Evolutionary conservation across 306 rosid species (phyloP).

Genomic region (apple (Malus domestica)): DNA sequence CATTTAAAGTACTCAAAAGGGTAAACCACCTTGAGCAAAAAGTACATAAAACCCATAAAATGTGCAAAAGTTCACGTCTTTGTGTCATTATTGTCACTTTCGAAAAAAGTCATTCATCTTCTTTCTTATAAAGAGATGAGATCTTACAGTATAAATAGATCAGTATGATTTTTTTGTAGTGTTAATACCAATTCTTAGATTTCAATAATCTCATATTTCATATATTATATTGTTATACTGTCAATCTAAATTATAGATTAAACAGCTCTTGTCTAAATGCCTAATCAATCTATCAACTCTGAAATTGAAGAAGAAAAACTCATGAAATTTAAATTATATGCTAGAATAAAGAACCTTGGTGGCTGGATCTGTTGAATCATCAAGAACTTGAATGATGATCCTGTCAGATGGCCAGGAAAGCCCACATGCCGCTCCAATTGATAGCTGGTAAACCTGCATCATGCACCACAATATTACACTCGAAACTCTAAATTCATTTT

Average conservation of each 20-base stretch:
- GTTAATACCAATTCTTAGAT: too few species aligned
- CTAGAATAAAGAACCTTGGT: constrained; percentile 18
- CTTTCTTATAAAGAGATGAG: too few species aligned
- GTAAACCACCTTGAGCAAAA: neutral
- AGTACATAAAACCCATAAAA: neutral
- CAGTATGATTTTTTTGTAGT: too few species aligned
- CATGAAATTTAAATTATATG: neutral
- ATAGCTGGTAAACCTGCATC: constrained; percentile 33
- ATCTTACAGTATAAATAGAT: too few species aligned
- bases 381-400: constrained; percentile 32
- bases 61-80: neutral
- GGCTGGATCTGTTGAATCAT: constrained; percentile 32
- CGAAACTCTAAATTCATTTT: neutral
- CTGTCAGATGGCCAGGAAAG: constrained; percentile 37
- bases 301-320: neutral
- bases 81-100: neutral
- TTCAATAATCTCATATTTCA: too few species aligned
- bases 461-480: neutral
- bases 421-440: constrained; percentile 38
- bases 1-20: too few species aligned
- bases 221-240: too few species aligned
- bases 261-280: neutral
- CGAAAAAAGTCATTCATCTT: too few species aligned
- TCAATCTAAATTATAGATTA: too few species aligned
- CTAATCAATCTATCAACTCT: neutral